Conservation (phyloP, 768 basidiomycete species). For the Naematelia aurantialba region DNA sequence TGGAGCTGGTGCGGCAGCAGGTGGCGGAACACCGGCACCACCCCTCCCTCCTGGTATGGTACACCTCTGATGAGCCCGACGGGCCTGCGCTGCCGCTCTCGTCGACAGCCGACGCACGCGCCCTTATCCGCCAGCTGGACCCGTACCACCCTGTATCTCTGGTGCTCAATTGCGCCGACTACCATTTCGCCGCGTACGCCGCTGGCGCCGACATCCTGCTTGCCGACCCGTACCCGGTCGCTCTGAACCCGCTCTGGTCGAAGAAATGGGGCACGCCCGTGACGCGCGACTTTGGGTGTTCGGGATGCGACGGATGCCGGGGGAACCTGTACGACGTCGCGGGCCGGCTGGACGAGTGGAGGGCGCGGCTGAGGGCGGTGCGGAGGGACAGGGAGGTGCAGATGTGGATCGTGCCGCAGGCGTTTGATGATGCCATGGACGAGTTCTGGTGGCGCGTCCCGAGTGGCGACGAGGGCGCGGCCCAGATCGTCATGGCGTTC, state of each 20-base stretch:
- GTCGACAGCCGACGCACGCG: conserved; percentile 56
- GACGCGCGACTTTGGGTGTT: conserved; percentile 61
- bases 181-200: conserved; percentile 60
- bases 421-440: conserved; percentile 59
- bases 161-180: conserved; percentile 64
- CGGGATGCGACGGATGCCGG: conserved; percentile 69
- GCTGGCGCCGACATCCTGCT: conserved; percentile 61
- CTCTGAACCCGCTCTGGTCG: conserved; percentile 34
- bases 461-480: conserved; percentile 13
- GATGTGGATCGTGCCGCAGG: conserved; percentile 77
- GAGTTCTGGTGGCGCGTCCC: conserved; percentile 31
- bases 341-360: conserved; percentile 64
- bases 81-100: conserved; percentile 59
- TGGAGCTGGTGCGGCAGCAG: conserved; percentile 62
- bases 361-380: conserved; percentile 51
- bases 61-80: conserved; percentile 65
- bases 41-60: conserved; percentile 62
- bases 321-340: conserved; percentile 68
- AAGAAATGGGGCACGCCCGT: conserved; percentile 35
- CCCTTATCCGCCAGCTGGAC: conserved; percentile 56
- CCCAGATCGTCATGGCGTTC: conserved; percentile 13
- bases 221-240: conserved; percentile 35
- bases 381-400: conserved; percentile 43
- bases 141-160: conserved; percentile 61
- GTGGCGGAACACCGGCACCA: conserved; percentile 66